Percentiles rank a stretch among this genome's conserved stretches.
phyloP scores from a whole-genome alignment of 495 filamentous ascomycete species.

The Rhypophila decipiens region DNA sequence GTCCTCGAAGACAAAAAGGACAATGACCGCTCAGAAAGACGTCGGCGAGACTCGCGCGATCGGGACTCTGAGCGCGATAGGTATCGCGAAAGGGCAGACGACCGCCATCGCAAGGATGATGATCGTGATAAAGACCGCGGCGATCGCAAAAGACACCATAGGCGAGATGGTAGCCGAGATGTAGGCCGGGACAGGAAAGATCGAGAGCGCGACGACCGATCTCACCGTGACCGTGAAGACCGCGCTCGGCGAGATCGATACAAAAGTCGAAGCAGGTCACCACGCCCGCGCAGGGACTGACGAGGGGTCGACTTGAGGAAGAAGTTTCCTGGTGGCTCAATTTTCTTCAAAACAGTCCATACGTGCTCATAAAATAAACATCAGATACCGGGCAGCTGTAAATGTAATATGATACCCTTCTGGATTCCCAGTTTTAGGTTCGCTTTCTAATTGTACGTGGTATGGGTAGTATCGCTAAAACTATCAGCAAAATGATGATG shows the following conservation, averaged over 20 bases:
- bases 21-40: conserved; percentile 20
- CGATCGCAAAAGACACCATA: conserved; percentile 18
- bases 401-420: no score
- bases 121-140: conserved; percentile 10
- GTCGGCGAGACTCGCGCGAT: conserved; percentile 22
- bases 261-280: conserved; percentile 22
- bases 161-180: no score
- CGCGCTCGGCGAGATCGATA: conserved; percentile 9
- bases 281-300: conserved; percentile 8
- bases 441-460: no score
- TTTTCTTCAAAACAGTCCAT: no score
- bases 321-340: no score
- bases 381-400: no score
- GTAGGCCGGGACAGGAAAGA: conserved; percentile 19
- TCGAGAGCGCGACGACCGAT: conserved; percentile 11
- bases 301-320: background rate
- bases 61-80: conserved; percentile 17
- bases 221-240: conserved; percentile 11
- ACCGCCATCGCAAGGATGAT: conserved; percentile 7
- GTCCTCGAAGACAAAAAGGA: conserved; percentile 18
- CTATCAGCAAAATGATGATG: no score
- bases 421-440: no score
- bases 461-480: no score
- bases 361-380: no score
- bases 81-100: conserved; percentile 21